Evolutionary conservation across 2,329 filamentous ascomycete species (phyloP), one percentile per base, ranked within the genome.

Genomic region (Alternaria alternata): DNA sequence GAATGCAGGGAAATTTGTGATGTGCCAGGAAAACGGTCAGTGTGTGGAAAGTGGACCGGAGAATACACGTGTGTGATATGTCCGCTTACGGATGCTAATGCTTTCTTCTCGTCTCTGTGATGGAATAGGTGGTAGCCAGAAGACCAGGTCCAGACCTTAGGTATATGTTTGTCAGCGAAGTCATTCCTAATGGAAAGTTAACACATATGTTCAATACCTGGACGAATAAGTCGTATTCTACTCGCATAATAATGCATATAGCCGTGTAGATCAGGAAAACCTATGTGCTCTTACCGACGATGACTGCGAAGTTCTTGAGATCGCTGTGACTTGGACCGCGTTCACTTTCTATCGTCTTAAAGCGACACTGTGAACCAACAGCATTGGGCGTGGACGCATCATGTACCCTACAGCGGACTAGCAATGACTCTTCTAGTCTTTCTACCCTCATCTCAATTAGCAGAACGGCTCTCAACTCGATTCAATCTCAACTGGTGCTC

Each of bases 201-300:
- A 0, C 4, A 11, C 4, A 7, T 18, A 1, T 7, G n/a, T 18
- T 1, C 7, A 11, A 4, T 5, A 5, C 4, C n/a, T 4, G 1
- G 5, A 2, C 1, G 2, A 5, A 39, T 3, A n/a, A 1, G 5
- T 16, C 7, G 4, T 36, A 36, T 36, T 39, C 2, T 8, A 8
- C 16, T 8, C 4, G n/a, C 8, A 18, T 39, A 0, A 11, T 11
- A 4, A 18, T 7, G n/a, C 36, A 11, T 20, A 9, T 11, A 2
- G 8, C 18, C 7, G 7, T 20, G 36, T 7, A 6, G 1, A 18
- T 39, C 16, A 7, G 5, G 1, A 20, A 8, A 1, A n/a, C 1
- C 18, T 20, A 4, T 7, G 4, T n/a, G 1, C 12, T 0, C n/a
- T 20, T 20, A 8, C 36, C n/a, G 8, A 39, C 18, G 34, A 2